Percentiles rank a stretch among this genome's conserved stretches.
phyloP scores from a whole-genome alignment of 495 filamentous ascomycete species.

The Aspergillus baeticus region DNA sequence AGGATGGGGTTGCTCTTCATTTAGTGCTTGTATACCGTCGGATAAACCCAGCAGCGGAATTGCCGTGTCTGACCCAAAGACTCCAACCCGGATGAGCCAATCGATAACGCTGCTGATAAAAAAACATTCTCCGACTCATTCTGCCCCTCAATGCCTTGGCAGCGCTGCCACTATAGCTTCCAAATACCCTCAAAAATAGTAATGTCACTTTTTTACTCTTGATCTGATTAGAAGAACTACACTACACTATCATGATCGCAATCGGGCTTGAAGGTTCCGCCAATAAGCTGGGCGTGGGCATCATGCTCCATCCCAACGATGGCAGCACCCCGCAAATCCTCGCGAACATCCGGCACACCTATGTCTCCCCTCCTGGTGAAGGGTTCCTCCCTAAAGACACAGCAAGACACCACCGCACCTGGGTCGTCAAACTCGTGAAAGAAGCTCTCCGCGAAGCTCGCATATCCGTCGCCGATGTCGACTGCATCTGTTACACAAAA shows the following conservation, averaged over 20 bases:
- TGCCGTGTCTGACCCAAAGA: slow-evolving; percentile 9
- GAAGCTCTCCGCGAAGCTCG: slow-evolving; percentile 70
- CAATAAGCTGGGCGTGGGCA: slow-evolving; percentile 94
- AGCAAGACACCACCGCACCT: slow-evolving; percentile 82
- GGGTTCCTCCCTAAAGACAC: slow-evolving; percentile 98
- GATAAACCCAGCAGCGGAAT: slow-evolving; percentile 28
- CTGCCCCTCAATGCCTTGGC: slow-evolving; percentile 17
- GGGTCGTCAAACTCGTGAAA: slow-evolving; percentile 77
- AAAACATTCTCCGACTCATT: slow-evolving; percentile 10
- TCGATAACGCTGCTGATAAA: slow-evolving; percentile 29
- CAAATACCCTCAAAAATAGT: not conserved
- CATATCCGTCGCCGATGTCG: slow-evolving; percentile 61
- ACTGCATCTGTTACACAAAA: slow-evolving; percentile 93
- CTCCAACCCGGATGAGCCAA: slow-evolving; percentile 16
- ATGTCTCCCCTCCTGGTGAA: slow-evolving; percentile 83
- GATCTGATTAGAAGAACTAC: no score
- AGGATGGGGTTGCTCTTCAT: slow-evolving; percentile 2
- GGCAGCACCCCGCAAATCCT: slow-evolving; percentile 70
- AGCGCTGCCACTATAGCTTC: not conserved
- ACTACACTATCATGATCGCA: slow-evolving; percentile 63
- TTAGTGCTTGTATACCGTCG: slow-evolving; percentile 22
- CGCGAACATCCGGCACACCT: slow-evolving; percentile 93
- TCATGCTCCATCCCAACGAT: slow-evolving; percentile 76
- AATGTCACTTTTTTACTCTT: not conserved
- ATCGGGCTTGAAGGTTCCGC: slow-evolving; percentile 95